Evolutionary conservation across 2,329 filamentous ascomycete species (phyloP).

Genomic region (Penicillium hesseltinei): DNA sequence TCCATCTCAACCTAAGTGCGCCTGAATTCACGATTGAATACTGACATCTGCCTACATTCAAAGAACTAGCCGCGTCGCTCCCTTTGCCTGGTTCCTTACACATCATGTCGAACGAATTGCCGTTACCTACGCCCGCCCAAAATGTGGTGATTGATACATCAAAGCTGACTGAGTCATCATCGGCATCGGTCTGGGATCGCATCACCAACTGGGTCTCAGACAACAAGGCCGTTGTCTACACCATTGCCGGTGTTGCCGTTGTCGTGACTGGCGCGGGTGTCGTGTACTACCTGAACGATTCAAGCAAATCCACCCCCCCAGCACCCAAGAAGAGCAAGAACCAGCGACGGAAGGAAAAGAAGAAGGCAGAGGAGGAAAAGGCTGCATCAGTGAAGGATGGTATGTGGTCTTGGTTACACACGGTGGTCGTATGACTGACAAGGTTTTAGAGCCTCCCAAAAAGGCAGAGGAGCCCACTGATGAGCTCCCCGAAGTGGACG

Average conservation of each 20-base stretch:
- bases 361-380: slow-evolving; percentile 54
- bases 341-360: slow-evolving; percentile 74
- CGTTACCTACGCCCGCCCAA: slow-evolving; percentile 36
- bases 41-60: slow-evolving; percentile 1
- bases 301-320: slow-evolving; percentile 41
- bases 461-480: slow-evolving; percentile 54
- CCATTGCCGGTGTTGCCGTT: slow-evolving; percentile 88
- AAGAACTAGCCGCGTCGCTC: slow-evolving; percentile 18
- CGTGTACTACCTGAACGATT: slow-evolving; percentile 78
- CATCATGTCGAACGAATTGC: slow-evolving; percentile 43
- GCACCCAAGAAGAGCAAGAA: slow-evolving; percentile 76
- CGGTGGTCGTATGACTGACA: slow-evolving; percentile 16
- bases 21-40: slow-evolving; percentile 9
- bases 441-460: slow-evolving; percentile 37
- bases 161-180: slow-evolving; percentile 46
- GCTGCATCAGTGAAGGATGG: slow-evolving; percentile 40
- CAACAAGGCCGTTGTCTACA: slow-evolving; percentile 94
- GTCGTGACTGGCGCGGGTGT: slow-evolving; percentile 88
- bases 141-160: slow-evolving; percentile 43
- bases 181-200: slow-evolving; percentile 81
- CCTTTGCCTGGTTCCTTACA: slow-evolving; percentile 23
- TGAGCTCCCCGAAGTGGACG: slow-evolving; percentile 66
- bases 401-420: slow-evolving; percentile 26
- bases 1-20: not conserved
- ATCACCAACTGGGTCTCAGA: slow-evolving; percentile 89